Evolutionary conservation across 2,329 filamentous ascomycete species (phyloP).

Genomic region (Thelonectria rubi): DNA sequence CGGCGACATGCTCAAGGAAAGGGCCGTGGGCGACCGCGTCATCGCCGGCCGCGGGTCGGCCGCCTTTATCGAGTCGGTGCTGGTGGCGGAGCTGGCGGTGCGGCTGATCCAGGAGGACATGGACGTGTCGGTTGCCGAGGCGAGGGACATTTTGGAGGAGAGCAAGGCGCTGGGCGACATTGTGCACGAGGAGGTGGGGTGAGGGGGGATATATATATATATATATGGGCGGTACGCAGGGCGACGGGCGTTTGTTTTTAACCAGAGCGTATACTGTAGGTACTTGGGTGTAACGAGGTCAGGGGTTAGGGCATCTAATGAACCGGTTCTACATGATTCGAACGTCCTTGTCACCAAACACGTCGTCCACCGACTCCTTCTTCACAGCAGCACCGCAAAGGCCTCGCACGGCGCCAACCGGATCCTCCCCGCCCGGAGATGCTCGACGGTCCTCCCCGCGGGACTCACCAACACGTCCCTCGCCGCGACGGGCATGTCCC

Average conservation of each 20-base stretch:
- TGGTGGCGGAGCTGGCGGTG: constrained; percentile 76
- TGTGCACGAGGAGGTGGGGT: constrained; percentile 67
- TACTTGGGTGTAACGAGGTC: neutral
- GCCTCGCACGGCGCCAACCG: constrained; percentile 51
- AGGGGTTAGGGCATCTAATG: neutral
- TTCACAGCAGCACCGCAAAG: constrained; percentile 46
- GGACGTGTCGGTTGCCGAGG: constrained; percentile 53
- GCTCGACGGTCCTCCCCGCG: constrained; percentile 41
- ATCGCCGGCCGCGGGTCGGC: constrained; percentile 73
- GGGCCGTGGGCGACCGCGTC: constrained; percentile 70
- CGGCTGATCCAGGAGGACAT: constrained; percentile 67
- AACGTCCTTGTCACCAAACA: neutral
- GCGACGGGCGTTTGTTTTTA: too few relatives aligned
- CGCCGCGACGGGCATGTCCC: constrained; percentile 43
- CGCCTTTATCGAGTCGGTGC: constrained; percentile 75
- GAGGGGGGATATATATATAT: neutral
- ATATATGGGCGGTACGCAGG: neutral
- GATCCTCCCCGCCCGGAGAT: constrained; percentile 41
- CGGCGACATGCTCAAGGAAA: constrained; percentile 66
- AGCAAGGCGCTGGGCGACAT: constrained; percentile 74
- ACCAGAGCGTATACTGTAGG: neutral
- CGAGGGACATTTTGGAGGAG: constrained; percentile 67
- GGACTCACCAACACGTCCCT: constrained; percentile 49
- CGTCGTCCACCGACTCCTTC: neutral
- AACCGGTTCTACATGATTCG: neutral